Evolutionary conservation across 1,139 yeast species (phyloP), one percentile per base, ranked within the genome.

Genomic region (Suhomyces guaymorum): DNA sequence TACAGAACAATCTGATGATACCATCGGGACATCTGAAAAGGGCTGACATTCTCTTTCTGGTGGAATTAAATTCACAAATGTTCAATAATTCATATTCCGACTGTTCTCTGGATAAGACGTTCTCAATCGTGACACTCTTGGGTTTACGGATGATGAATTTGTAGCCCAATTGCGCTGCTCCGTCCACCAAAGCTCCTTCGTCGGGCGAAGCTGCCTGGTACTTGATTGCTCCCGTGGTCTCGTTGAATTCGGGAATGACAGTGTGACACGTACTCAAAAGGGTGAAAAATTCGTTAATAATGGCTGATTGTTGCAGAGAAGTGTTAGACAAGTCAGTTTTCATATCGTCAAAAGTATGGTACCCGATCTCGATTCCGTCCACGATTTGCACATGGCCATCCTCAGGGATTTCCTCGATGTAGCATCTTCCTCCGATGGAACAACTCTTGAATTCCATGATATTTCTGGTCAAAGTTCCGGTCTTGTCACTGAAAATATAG

Each of bases 121-220:
- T 70, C 35, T 79, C 76, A 30, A 94, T 73, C 0, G 88, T 78
- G 26, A 94, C 85, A 15, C 86, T 75, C 46, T 82, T 82, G 6
- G 99, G 99, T 37, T 81, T 80, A 63, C 98, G 85, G 30, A 89
- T 79, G 9, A 77, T 74, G 56, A 94, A 94, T 46, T 75, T 82
- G 57, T 84, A 92, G 0, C 97, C 97, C 36, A 92, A 68, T 51
- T 70, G 73, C 1, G 97, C 94, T 13, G 97, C 98, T 39, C 98
- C 98, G 51, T 92, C 90, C 3, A 94, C 99, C 44, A 94, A 70
- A 0, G 99, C 99, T 38, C 98, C 98, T 67, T 94, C 98, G 63
- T 94, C 99, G 1, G 98, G 98, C 2, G 97, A 90, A 0, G 98
- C 97, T 1, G 99, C 98, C 63, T 94, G 98, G 55, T 94, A 94